Percentiles rank a stretch among this genome's conserved stretches.
These are phyloP conservation scores for Ustilago trichophora DNA, from an alignment of 1,284 basidiomycete genomes.

Conservation along the genomic window DNA sequence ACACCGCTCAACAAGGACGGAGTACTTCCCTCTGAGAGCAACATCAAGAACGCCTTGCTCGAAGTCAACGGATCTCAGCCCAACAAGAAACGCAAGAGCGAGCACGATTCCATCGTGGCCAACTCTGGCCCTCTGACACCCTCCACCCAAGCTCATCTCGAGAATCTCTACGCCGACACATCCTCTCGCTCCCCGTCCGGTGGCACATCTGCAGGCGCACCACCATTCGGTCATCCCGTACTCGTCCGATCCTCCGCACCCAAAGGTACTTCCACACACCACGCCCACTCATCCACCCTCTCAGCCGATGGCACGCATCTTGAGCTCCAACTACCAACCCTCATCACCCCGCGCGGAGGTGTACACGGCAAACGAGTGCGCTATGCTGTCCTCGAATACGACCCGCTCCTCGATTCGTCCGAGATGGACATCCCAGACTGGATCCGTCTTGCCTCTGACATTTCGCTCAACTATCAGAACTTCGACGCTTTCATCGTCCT, in stretches of 20 bases:
- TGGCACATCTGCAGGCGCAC: constrained; percentile 15
- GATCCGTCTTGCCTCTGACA: constrained; percentile 86
- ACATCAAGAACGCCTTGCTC: no score
- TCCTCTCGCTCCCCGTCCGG: constrained; percentile 16
- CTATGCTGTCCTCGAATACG: constrained; percentile 60
- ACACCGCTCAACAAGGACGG: constrained; percentile 26
- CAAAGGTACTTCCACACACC: constrained; percentile 52
- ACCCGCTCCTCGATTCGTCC: constrained; percentile 80
- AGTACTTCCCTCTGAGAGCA: background rate
- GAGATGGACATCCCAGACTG: constrained; percentile 80
- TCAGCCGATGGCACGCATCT: constrained; percentile 45
- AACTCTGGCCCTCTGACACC: constrained; percentile 15
- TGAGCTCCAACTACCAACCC: constrained; percentile 54
- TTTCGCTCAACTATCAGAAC: constrained; percentile 82
- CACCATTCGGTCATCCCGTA: constrained; percentile 43
- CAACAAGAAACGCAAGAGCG: constrained; percentile 20
- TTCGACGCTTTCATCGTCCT: constrained; percentile 91
- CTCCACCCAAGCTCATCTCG: constrained; percentile 23
- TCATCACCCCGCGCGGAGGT: constrained; percentile 52
- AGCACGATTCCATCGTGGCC: constrained; percentile 1
- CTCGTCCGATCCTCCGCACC: constrained; percentile 47
- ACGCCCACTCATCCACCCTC: constrained; percentile 37
- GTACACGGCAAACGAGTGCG: constrained; percentile 50
- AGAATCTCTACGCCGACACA: constrained; percentile 31
- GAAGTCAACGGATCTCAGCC: constrained; percentile 14